Percentiles rank a stretch among this genome's conserved stretches.
These are phyloP conservation scores for Microstroma glucosiphilum DNA, from an alignment of 1,284 basidiomycete species.

Conservation along the genomic window DNA sequence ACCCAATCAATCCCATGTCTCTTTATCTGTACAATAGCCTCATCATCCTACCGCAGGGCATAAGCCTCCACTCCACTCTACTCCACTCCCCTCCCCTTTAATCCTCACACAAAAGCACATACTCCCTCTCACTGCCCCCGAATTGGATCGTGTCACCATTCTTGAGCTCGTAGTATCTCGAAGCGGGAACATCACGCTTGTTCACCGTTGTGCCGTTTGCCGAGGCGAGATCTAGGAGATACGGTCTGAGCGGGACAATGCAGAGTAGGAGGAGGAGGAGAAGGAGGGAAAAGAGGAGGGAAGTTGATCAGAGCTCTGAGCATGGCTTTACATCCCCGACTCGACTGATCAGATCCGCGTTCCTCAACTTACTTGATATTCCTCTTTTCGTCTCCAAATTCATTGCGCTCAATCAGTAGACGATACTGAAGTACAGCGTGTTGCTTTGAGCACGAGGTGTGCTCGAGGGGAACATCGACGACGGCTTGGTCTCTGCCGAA, in stretches of 20 bases:
- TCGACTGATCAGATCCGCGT: too few relatives aligned
- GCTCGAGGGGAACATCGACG: conserved; percentile 77
- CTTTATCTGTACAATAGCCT: too few relatives aligned
- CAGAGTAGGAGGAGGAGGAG: not conserved
- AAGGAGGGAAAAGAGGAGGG: not conserved
- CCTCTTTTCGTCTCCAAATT: conserved; percentile 71
- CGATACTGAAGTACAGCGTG: conserved; percentile 95
- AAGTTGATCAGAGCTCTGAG: not conserved
- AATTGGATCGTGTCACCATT: conserved; percentile 2
- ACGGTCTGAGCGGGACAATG: not conserved
- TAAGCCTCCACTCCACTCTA: too few relatives aligned
- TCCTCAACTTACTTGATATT: conserved; percentile 15
- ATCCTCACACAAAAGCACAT: conserved; percentile 1
- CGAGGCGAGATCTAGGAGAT: not conserved
- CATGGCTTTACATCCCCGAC: too few relatives aligned
- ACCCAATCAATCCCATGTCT: too few relatives aligned
- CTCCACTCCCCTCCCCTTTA: too few relatives aligned
- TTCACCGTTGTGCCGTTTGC: conserved; percentile 1
- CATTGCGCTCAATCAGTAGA: conserved; percentile 75
- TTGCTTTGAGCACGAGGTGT: conserved; percentile 96
- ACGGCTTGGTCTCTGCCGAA: conserved; percentile 71
- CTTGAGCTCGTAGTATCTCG: conserved; percentile 4
- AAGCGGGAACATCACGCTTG: not conserved
- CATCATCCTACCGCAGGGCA: too few relatives aligned
- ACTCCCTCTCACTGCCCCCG: conserved; percentile 4